Percentiles rank a stretch among this genome's conserved stretches.
These are phyloP conservation scores for Scedosporium boydii DNA, from an alignment of 2,329 filamentous ascomycete species.

Conservation along the genomic window DNA sequence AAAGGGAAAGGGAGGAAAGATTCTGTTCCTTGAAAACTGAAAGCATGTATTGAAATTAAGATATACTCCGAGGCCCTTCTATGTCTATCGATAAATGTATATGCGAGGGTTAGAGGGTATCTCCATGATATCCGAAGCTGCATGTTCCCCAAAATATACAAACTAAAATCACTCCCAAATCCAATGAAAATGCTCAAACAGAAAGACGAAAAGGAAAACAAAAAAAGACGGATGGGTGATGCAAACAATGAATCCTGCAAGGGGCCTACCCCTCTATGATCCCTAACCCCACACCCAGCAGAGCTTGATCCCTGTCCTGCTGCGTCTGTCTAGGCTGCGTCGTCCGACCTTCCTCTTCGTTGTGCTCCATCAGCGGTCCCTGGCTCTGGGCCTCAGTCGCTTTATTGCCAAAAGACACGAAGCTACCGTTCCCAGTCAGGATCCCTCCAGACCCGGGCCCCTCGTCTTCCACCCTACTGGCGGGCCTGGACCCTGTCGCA, in stretches of 20 bases:
- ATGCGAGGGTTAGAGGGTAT: neutral
- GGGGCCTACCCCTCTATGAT: neutral
- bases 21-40: too few species aligned
- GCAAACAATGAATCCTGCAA: neutral
- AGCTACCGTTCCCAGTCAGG: slow-evolving; percentile 4
- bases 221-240: neutral
- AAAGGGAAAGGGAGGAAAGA: neutral
- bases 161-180: neutral
- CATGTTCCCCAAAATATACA: neutral
- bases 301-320: neutral
- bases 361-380: neutral
- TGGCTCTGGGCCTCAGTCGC: neutral
- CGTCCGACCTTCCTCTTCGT: neutral
- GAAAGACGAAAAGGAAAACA: neutral
- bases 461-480: slow-evolving; percentile 4
- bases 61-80: neutral
- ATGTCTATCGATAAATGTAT: neutral
- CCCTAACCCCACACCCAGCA: neutral
- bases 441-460: slow-evolving; percentile 10
- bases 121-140: neutral
- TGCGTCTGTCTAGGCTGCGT: neutral
- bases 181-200: neutral
- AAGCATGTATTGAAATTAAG: neutral
- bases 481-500: neutral
- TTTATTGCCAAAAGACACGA: slow-evolving; percentile 10